These are phyloP conservation scores for Capronia coronata DNA, from an alignment of 2,329 filamentous ascomycete species.

Conservation along the genomic window DNA sequence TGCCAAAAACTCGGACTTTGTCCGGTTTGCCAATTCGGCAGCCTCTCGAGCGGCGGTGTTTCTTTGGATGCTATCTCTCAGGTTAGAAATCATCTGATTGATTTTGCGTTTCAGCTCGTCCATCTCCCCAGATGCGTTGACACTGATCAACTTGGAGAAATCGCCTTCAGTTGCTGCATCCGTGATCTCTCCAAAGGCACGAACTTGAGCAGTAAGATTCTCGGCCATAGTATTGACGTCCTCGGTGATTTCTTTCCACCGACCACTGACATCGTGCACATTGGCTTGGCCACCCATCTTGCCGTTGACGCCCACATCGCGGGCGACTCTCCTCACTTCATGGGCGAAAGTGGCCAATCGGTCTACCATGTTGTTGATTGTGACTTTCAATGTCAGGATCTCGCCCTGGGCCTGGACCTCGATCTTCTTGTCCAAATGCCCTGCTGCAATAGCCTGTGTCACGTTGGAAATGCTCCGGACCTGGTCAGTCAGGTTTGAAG, in stretches of 20 bases:
- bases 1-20: slow-evolving; percentile 94
- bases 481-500: slow-evolving; percentile 57
- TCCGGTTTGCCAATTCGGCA: slow-evolving; percentile 93
- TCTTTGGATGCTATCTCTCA: slow-evolving; percentile 91
- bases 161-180: slow-evolving; percentile 94
- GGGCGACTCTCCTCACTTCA: slow-evolving; percentile 89
- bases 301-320: slow-evolving; percentile 93
- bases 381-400: slow-evolving; percentile 87
- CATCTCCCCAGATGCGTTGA: slow-evolving; percentile 97
- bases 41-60: slow-evolving; percentile 94
- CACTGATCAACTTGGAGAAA: slow-evolving; percentile 93
- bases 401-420: slow-evolving; percentile 93
- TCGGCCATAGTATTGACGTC: slow-evolving; percentile 91
- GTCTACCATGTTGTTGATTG: slow-evolving; percentile 98
- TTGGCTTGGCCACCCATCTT: slow-evolving; percentile 98
- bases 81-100: slow-evolving; percentile 97
- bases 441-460: slow-evolving; percentile 89
- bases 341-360: slow-evolving; percentile 92
- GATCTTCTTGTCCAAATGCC: slow-evolving; percentile 93
- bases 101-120: slow-evolving; percentile 98
- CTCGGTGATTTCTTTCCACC: slow-evolving; percentile 97
- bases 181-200: slow-evolving; percentile 97
- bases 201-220: slow-evolving; percentile 87
- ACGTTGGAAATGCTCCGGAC: slow-evolving; percentile 90
- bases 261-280: slow-evolving; percentile 81